Conservation (phyloP, 495 filamentous ascomycete genomes). For the Neurospora sp. region DNA sequence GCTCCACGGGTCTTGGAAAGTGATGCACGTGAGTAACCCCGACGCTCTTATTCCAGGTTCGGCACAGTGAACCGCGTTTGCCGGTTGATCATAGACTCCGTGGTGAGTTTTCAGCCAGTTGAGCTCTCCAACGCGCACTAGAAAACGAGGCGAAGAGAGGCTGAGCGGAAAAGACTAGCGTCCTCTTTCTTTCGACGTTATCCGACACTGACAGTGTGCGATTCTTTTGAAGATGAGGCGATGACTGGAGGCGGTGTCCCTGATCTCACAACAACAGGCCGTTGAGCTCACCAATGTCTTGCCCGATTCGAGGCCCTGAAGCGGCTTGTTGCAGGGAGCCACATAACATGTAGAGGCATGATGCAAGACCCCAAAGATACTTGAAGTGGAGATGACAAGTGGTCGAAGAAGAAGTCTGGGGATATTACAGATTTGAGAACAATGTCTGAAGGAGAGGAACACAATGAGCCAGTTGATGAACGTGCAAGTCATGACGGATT, state of each 20-base stretch:
- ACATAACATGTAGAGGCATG: background rate
- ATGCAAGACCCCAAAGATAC: background rate
- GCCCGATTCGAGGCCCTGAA: background rate
- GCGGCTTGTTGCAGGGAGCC: background rate
- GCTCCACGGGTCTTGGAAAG: background rate
- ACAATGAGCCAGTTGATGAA: background rate
- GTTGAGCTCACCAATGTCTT: background rate
- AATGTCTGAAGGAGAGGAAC: background rate
- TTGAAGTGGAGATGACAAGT: background rate
- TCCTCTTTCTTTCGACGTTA: background rate
- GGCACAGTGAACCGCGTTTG: background rate
- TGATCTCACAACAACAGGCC: background rate
- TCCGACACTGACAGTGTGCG: background rate
- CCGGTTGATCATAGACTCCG: background rate
- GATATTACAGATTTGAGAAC: background rate
- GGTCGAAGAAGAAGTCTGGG: background rate
- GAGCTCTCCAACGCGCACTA: background rate
- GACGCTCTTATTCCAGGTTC: background rate
- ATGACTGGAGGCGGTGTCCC: background rate
- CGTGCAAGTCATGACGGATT: background rate
- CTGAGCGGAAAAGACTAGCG: background rate
- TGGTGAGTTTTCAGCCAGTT: background rate
- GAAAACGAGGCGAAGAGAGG: background rate
- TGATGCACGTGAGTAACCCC: background rate
- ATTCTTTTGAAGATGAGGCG: background rate